phyloP scores from a whole-genome alignment of 768 basidiomycete species.

The Rhodotorula toruloides region DNA sequence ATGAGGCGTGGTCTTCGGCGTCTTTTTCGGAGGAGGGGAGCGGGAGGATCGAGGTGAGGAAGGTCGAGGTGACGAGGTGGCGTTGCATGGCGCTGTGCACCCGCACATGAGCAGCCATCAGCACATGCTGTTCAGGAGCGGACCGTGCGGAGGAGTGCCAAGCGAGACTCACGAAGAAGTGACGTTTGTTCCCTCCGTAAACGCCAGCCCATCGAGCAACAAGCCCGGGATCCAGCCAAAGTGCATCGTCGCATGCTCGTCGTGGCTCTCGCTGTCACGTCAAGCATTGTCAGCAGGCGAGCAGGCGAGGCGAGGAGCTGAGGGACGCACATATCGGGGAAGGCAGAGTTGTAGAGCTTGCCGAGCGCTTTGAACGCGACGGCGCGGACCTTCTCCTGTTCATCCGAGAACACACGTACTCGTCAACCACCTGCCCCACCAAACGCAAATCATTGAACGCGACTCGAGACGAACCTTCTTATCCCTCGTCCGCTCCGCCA shows the following conservation, averaged over 20 bases:
- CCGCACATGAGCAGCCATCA: background rate
- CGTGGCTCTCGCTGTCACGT: constrained; percentile 66
- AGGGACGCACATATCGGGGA: constrained; percentile 81
- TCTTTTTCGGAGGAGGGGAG: constrained; percentile 55
- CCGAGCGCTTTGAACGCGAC: constrained; percentile 75
- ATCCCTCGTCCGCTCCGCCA: constrained; percentile 72
- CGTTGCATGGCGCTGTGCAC: background rate
- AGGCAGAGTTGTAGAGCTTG: constrained; percentile 72
- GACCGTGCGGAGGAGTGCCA: too few relatives aligned
- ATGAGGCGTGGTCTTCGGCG: constrained; percentile 51
- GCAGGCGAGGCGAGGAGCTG: background rate
- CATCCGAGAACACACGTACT: background rate
- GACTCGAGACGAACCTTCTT: constrained; percentile 61
- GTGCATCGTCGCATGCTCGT: constrained; percentile 63
- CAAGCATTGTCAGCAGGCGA: background rate
- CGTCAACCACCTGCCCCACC: background rate
- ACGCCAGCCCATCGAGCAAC: constrained; percentile 54
- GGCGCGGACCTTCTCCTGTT: constrained; percentile 46
- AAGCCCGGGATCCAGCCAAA: constrained; percentile 89
- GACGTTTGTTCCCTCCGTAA: background rate
- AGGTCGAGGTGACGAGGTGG: constrained; percentile 62
- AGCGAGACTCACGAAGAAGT: background rate
- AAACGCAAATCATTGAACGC: too few relatives aligned
- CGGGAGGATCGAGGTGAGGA: constrained; percentile 75
- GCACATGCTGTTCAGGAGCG: too few relatives aligned